Base-by-base conservation (phyloP, 331 rosid genomes). In the Pyracantha coccinea region DNA sequence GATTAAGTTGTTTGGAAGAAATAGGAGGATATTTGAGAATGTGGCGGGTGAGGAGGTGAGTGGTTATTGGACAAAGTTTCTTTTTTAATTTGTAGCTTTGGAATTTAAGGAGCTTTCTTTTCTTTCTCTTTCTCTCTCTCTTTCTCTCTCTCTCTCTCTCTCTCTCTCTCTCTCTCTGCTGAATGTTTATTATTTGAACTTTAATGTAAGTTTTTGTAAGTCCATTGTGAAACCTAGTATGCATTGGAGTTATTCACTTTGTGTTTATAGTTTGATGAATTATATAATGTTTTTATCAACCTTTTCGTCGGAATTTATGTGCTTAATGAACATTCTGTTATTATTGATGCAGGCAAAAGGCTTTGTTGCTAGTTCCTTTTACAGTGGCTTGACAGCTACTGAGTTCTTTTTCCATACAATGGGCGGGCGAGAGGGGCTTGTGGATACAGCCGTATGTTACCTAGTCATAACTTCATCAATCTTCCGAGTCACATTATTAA, bases 391-490 rank as follows among this genome's bases (percentile, higher is more conserved):
- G 88, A 83, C 96, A 32, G 94, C 97, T 75, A 91, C 98, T 8
- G 98, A 94, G 86, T 94, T 94, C 80, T 94, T 94, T 80, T 94
- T 94, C 86, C 98, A 94, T 74, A 94, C 98, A 45, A 91, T 91
- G 97, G 98, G 92, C 78, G 98, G 98, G 27, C 87, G 98, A 78
- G 98, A 94, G 81, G 98, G 98, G 68, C 96, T 94, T 69, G 96
- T 90, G 77, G 98, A 94, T 84, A 91, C 97, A 15, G 98, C 98
- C 79, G 98, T 94, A 79, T 63, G 80, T n/a, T 75, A 29, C 68
- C 41, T 66, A 16, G 44, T 62, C 53, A 54, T 32, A 44, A 35
- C 62, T 66, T 69, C 14, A 62, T 68, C 73, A 57, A 60, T 55
- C 71, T 70, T 71, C 73, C 1, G 2, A 63, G 45, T 53, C 50